Evolutionary conservation across 345 rosid genomes (phyloP).

Genomic region (Brassica incana): DNA sequence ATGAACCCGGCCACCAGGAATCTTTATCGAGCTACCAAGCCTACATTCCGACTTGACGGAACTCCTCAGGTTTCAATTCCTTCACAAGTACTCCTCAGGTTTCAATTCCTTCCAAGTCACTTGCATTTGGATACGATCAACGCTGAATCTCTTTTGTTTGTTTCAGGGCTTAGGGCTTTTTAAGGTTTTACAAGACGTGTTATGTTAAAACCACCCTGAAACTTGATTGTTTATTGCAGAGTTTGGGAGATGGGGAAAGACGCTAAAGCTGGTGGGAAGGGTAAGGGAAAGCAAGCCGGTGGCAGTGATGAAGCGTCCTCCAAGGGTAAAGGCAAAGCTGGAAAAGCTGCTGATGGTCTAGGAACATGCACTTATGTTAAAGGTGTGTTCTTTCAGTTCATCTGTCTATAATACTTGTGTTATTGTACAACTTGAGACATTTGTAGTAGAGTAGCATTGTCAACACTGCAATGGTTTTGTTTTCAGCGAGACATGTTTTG

Average conservation of each 20-base stretch:
- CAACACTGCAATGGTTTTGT: not conserved
- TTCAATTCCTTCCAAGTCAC: not conserved
- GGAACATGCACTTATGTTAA: conserved; percentile 97
- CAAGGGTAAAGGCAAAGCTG: conserved; percentile 94
- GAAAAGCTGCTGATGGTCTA: conserved; percentile 83
- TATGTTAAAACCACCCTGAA: not conserved
- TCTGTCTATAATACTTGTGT: not conserved
- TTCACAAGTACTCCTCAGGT: too few relatives aligned
- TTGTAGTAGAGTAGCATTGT: not conserved
- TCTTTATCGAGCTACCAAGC: too few relatives aligned
- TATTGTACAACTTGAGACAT: not conserved
- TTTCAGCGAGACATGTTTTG: conserved; percentile 76
- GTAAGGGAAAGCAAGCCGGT: conserved; percentile 82
- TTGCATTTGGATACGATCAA: not conserved
- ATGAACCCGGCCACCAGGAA: too few relatives aligned
- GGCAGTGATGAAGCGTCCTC: conserved; percentile 68
- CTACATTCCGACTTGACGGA: too few relatives aligned
- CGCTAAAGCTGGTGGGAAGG: conserved; percentile 75
- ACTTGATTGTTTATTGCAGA: conserved; percentile 1
- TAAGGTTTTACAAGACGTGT: not conserved
- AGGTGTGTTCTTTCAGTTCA: conserved; percentile 46
- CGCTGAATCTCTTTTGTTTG: not conserved
- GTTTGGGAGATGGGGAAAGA: conserved; percentile 63
- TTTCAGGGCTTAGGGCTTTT: conserved; percentile 21
- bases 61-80: too few relatives aligned